Evolutionary conservation across 2,329 filamentous ascomycete species (phyloP), one percentile per base, ranked within the genome.

Genomic region (Claviceps purpurea): DNA sequence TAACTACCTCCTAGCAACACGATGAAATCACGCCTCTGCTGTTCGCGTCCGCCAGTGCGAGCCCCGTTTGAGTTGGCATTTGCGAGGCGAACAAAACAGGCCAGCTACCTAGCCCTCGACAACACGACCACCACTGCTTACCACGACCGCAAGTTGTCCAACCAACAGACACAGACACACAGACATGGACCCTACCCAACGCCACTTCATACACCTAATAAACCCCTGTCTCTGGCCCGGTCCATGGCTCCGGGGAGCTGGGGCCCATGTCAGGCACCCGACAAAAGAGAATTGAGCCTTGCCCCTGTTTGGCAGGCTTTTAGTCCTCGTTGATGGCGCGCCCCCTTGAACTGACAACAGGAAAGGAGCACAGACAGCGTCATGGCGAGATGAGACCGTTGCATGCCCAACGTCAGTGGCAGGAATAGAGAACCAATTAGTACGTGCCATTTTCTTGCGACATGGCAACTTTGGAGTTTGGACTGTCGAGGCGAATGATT

Each of bases 241-340:
- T 26, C 50, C 47, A 52, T 50, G 48, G 53, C 53, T 48, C 53
- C 53, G 52, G 53, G 50, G 50, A 54, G 50, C 42, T 39, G 50
- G 50, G 45, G 47, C 53, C 46, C 47, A 34, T 54, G 53, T 49
- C 53, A 54, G 53, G 53, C 44, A 54, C 50, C 49, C 53, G 53
- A 54, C 51, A 39, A 50, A 44, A 50, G 46, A 50, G 42, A 45
- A 41, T 40, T 24, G 42, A 50, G 43, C 11, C 45, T 45, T 47
- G 47, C 39, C 50, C 47, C 43, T 48, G 47, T 52, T 52, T 50
- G 48, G 50, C 38, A 47, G 43, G 37, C 47, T 45, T 47, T 38
- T 16, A 46, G 51, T 37, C 47, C 30, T 46, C 49, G 24, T 30
- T 50, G 42, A 49, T 37, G 26, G 26, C 26, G 24, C 44, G 34